These are phyloP conservation scores for Corylus heterophylla DNA, from an alignment of 306 rosid genomes.

Conservation along the genomic window DNA sequence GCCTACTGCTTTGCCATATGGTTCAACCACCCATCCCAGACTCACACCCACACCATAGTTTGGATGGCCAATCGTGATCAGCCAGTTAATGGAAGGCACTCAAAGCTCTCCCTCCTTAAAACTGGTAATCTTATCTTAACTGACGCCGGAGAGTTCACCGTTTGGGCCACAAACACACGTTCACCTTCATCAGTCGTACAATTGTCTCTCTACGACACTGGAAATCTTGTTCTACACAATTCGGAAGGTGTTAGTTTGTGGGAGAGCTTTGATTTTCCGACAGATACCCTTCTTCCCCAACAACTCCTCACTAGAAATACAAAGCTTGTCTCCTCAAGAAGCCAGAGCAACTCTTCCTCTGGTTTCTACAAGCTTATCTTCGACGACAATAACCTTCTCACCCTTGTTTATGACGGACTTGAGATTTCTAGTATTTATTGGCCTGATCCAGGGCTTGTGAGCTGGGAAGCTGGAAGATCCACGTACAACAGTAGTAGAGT, in stretches of 20 bases:
- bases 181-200: constrained; percentile 12
- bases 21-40: constrained; percentile 28
- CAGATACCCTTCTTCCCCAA: constrained; percentile 50
- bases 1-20: constrained; percentile 59
- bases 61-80: constrained; percentile 58
- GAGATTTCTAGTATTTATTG: constrained; percentile 56
- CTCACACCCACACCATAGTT: constrained; percentile 27
- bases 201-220: constrained; percentile 29
- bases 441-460: constrained; percentile 47
- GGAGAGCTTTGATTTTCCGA: constrained; percentile 54
- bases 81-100: constrained; percentile 44
- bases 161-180: constrained; percentile 46
- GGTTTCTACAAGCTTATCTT: constrained; percentile 51
- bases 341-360: constrained; percentile 43
- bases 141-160: constrained; percentile 28
- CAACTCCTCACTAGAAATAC: constrained; percentile 41
- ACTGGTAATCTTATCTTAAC: constrained; percentile 39
- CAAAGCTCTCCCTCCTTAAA: constrained; percentile 42
- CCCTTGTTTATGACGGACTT: constrained; percentile 49
- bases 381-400: constrained; percentile 45
- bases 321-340: constrained; percentile 47
- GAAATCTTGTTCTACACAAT: constrained; percentile 40
- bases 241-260: constrained; percentile 28
- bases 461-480: constrained; percentile 37
- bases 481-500: constrained; percentile 45